Base-by-base conservation (phyloP, 192 early-diverging fungal genomes). In the Linnemannia zychae region DNA sequence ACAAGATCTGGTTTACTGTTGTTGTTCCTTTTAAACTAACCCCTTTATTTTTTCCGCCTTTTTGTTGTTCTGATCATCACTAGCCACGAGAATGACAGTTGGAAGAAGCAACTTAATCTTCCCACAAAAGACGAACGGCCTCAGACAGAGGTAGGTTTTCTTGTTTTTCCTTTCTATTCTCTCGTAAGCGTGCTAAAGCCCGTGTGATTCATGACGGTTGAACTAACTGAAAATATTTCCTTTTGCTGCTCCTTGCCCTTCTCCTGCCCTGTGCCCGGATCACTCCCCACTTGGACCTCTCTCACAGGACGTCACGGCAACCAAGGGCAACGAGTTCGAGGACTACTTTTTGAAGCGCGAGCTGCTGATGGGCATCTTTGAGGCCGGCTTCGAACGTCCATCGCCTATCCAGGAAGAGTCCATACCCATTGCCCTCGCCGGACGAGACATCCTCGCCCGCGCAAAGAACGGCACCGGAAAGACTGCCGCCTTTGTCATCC, bases 291-390 rank as follows among this genome's bases (percentile, higher is more conserved):
- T 46, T 50, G 40, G 40, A 44, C 40, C 37, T 63, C 53, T 20
- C 57, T 34, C 31, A 24, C 65, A 85, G 76, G 78, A 78, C 60
- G 77, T 85, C 71, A 79, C 82, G 4, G 74, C 93, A 28, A 99
- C 99, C 72, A 99, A 99, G 90, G 99, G 99, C 71, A 99, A 99
- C 88, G 97, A 98, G 82, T 99, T 99, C 87, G 97, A 99, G 88
- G 99, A 99, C 89, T 99, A 98, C 88, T 98, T 96, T 89, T 90
- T 99, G 63, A 98, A 98, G 88, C 94, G 97, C 57, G 97, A 98
- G 86, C 91, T 99, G 67, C 89, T 98, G 65, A 99, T 99, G 98
- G 98, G 98, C 36, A 97, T 99, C 82, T 99, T 98, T 84, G 98
- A 99, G 89, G 97, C 97, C 36, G 99, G 99, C 68, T 99, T 99